A percentile compares a stretch with the other conserved stretches of the same genome.
Evolutionary conservation across 768 basidiomycete species (phyloP).

Genomic region (Daedalea quercina): DNA sequence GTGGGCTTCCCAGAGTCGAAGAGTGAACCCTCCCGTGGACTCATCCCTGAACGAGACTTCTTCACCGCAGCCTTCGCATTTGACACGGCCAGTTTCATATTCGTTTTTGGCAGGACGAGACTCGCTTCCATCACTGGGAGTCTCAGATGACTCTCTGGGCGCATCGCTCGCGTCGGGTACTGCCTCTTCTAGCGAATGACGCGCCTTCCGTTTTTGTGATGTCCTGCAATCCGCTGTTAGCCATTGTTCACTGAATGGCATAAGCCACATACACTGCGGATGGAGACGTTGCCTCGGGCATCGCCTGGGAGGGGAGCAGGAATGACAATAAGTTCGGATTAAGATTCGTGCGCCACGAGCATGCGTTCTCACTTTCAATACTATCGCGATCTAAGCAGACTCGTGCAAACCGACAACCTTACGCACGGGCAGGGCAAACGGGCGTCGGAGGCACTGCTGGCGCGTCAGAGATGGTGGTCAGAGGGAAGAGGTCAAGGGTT

Average conservation of each 20-base stretch:
- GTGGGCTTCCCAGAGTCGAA: constrained; percentile 66
- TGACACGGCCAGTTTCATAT: constrained; percentile 59
- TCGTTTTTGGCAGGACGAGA: constrained; percentile 33
- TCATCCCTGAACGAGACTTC: constrained; percentile 65
- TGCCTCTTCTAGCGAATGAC: constrained; percentile 15
- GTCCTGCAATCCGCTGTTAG: constrained; percentile 16
- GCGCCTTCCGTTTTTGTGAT: constrained; percentile 35
- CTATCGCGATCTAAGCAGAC: background rate
- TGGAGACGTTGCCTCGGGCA: background rate
- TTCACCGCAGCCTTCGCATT: constrained; percentile 57
- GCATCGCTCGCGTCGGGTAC: constrained; percentile 2
- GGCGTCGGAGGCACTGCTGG: background rate
- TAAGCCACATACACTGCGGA: constrained; percentile 2
- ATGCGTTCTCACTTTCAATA: constrained; percentile 1
- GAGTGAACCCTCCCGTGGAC: constrained; percentile 52
- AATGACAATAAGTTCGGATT: background rate
- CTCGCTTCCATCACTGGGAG: constrained; percentile 2
- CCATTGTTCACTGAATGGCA: background rate
- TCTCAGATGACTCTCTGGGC: background rate
- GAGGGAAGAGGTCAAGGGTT: constrained; percentile 11
- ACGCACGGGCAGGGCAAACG: background rate
- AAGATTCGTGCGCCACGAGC: constrained; percentile 13
- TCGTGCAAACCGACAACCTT: background rate
- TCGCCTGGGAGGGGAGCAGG: background rate
- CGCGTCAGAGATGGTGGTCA: constrained; percentile 4